These are phyloP conservation scores for Aspergillus saccharolyticus DNA, from an alignment of 495 filamentous ascomycete genomes.

Conservation along the genomic window DNA sequence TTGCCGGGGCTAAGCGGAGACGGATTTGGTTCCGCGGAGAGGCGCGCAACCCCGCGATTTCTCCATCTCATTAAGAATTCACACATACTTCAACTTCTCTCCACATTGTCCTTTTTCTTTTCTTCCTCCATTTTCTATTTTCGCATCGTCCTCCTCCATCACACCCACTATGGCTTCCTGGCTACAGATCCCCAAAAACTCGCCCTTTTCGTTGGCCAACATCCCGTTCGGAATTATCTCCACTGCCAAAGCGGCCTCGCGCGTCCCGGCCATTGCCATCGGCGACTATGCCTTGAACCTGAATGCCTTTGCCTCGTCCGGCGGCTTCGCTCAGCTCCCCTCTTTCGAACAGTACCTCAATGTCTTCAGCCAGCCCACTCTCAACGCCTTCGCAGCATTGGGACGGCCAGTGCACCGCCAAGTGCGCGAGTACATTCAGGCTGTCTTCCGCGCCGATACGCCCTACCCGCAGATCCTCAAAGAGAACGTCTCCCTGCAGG, in stretches of 20 bases:
- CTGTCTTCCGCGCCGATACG: constrained; percentile 59
- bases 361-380: constrained; percentile 63
- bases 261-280: constrained; percentile 71
- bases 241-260: constrained; percentile 46
- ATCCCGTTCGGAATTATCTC: constrained; percentile 90
- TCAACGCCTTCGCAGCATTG: constrained; percentile 80
- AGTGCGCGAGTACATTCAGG: constrained; percentile 69
- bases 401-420: constrained; percentile 65
- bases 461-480: constrained; percentile 55
- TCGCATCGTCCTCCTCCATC: neutral
- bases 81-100: neutral
- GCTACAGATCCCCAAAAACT: constrained; percentile 59
- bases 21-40: neutral
- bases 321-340: constrained; percentile 59
- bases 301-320: constrained; percentile 52
- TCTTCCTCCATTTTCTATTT: neutral
- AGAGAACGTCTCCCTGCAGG: constrained; percentile 49
- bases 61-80: neutral
- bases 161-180: constrained; percentile 53
- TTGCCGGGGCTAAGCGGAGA: neutral
- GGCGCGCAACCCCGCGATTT: neutral
- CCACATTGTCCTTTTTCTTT: neutral
- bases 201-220: constrained; percentile 81
- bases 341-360: constrained; percentile 49
- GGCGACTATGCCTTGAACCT: constrained; percentile 76